Conservation (phyloP, 192 early-diverging fungal species). For the Phlyctochytrium arcticum region DNA sequence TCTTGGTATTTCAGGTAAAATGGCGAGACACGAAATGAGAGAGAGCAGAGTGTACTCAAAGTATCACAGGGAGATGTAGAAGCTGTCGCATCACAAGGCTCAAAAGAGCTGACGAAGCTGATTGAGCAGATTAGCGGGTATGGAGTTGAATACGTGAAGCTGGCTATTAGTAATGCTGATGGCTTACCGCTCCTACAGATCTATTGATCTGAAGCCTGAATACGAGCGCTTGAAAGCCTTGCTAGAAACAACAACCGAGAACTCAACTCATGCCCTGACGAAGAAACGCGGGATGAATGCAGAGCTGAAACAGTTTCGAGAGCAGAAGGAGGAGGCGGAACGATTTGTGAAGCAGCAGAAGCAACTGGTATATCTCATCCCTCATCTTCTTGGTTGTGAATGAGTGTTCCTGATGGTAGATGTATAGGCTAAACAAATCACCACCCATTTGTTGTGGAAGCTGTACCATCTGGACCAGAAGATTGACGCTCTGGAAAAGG, state of each 20-base stretch:
- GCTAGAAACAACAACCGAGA: slow-evolving; percentile 85
- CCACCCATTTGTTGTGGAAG: slow-evolving; percentile 81
- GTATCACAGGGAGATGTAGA: slow-evolving; percentile 82
- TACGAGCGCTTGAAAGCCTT: slow-evolving; percentile 80
- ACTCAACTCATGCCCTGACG: slow-evolving; percentile 83
- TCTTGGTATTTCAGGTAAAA: slow-evolving; percentile 89
- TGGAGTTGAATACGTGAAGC: neutral
- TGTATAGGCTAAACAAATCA: slow-evolving; percentile 57
- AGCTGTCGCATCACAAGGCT: slow-evolving; percentile 90
- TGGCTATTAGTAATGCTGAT: neutral
- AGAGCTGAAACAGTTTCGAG: slow-evolving; percentile 89
- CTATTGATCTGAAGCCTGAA: slow-evolving; percentile 80
- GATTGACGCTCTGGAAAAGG: slow-evolving; percentile 52
- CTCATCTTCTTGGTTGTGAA: neutral
- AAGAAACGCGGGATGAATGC: slow-evolving; percentile 82
- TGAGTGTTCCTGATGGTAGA: neutral
- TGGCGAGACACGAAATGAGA: neutral
- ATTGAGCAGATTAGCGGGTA: slow-evolving; percentile 95
- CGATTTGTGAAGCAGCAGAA: slow-evolving; percentile 63
- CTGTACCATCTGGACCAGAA: slow-evolving; percentile 82
- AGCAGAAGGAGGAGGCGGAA: slow-evolving; percentile 90
- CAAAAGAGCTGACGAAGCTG: slow-evolving; percentile 85
- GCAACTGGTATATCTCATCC: slow-evolving; percentile 49
- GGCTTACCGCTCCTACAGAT: slow-evolving; percentile 36
- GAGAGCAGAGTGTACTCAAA: neutral